Conservation (phyloP, 257 asterid genomes). For the Lycium ferocissimum region DNA sequence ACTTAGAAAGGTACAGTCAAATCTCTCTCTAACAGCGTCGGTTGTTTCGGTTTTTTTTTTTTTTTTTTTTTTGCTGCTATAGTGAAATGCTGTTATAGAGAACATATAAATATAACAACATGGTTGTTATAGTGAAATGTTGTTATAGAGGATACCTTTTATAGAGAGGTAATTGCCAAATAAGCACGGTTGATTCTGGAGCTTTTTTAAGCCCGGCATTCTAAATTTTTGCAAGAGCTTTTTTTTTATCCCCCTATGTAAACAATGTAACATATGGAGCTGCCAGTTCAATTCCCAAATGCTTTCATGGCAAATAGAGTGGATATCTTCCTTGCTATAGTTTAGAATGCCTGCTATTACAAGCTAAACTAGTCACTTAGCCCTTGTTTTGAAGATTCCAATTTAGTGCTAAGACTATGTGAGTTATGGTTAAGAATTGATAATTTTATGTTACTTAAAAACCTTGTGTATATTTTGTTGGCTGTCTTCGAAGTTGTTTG, state of each 20-base stretch:
- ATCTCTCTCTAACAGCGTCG: too few relatives aligned
- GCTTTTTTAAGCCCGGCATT: not conserved
- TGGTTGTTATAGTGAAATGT: too few relatives aligned
- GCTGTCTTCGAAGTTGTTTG: not conserved
- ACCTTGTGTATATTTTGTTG: not conserved
- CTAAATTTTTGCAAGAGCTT: not conserved
- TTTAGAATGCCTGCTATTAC: not conserved
- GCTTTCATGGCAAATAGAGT: not conserved
- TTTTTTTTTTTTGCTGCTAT: too few relatives aligned
- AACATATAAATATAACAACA: too few relatives aligned
- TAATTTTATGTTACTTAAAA: not conserved
- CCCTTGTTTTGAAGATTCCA: not conserved
- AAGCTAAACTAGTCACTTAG: not conserved
- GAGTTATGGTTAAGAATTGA: not conserved
- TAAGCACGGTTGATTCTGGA: too few relatives aligned
- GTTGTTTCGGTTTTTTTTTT: too few relatives aligned
- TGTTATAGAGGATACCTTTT: too few relatives aligned
- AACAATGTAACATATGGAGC: not conserved
- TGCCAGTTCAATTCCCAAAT: not conserved
- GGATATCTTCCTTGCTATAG: not conserved
- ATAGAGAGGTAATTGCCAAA: too few relatives aligned
- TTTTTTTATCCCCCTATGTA: not conserved
- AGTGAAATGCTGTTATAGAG: too few relatives aligned
- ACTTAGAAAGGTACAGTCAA: constrained; percentile 62
- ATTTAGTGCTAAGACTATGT: not conserved